These are phyloP conservation scores for Fonsecaea pugnacius DNA, from an alignment of 2,329 filamentous ascomycete species.

Conservation along the genomic window DNA sequence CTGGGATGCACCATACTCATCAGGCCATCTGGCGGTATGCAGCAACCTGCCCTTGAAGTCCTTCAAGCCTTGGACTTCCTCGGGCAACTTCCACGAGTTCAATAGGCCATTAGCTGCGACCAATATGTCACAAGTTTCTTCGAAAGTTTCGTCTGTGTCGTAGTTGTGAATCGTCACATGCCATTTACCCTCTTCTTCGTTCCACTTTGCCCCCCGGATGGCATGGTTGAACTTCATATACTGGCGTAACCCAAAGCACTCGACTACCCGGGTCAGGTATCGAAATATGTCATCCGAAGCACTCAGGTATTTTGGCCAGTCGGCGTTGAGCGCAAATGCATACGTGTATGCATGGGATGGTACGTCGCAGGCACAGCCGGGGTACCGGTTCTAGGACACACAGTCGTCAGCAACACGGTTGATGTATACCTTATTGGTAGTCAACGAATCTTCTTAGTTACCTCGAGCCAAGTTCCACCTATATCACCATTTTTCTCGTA, in stretches of 20 bases:
- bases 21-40: constrained; percentile 49
- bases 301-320: constrained; percentile 54
- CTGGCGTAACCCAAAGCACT: constrained; percentile 54
- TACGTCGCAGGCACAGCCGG: constrained; percentile 48
- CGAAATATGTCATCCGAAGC: constrained; percentile 52
- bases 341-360: constrained; percentile 51
- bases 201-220: too few species aligned
- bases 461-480: too few species aligned
- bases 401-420: too few species aligned
- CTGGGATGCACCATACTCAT: constrained; percentile 49
- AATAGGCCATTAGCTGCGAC: constrained; percentile 49
- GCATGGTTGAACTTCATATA: constrained; percentile 54
- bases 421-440: too few species aligned
- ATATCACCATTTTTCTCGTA: too few species aligned
- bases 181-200: too few species aligned
- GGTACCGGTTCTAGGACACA: constrained; percentile 36
- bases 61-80: constrained; percentile 48
- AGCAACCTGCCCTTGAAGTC: constrained; percentile 50
- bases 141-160: constrained; percentile 40
- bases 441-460: too few species aligned
- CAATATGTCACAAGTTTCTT: constrained; percentile 50
- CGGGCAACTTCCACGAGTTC: constrained; percentile 46
- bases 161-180: constrained; percentile 44
- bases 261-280: constrained; percentile 54
- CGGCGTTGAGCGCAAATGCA: constrained; percentile 48